Evolutionary conservation across 2,329 filamentous ascomycete genomes (phyloP).

Genomic region (Pseudogymnoascus sp.): DNA sequence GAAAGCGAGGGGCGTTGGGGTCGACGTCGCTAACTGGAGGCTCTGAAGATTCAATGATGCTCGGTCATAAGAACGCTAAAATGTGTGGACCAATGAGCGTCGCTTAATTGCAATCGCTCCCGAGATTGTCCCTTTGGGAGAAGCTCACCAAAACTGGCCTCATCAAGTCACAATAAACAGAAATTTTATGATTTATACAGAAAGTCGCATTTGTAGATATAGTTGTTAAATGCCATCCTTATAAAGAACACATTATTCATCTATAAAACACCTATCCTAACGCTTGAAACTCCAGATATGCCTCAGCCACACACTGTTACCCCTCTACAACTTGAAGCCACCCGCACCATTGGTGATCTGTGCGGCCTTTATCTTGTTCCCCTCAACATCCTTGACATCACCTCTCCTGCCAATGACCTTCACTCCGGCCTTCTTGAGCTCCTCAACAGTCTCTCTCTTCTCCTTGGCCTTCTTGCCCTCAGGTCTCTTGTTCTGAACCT

Average conservation of each 20-base stretch:
- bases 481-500: conserved; percentile 38
- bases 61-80: conserved; percentile 7
- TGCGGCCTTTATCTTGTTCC: conserved; percentile 58
- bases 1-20: neutral
- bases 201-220: neutral
- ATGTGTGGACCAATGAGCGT: conserved; percentile 5
- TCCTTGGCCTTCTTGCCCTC: conserved; percentile 52
- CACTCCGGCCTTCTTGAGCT: conserved; percentile 75
- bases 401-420: conserved; percentile 89
- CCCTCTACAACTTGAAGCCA: conserved; percentile 51
- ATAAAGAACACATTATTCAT: conserved; percentile 5
- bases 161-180: neutral
- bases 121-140: neutral
- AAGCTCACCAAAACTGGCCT: conserved; percentile 6
- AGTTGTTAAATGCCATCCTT: neutral
- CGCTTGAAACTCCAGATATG: conserved; percentile 4
- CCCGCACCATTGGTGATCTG: conserved; percentile 44
- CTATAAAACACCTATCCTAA: conserved; percentile 7
- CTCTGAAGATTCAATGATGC: conserved; percentile 8
- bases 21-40: conserved; percentile 3
- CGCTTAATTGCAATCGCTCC: conserved; percentile 7
- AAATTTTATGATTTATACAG: neutral
- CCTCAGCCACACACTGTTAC: neutral
- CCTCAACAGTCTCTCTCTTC: conserved; percentile 40
- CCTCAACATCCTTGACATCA: conserved; percentile 74